A percentile compares a stretch with the other conserved stretches of the same genome.
phyloP scores from a whole-genome alignment of 2,329 filamentous ascomycete species.

The Alternaria postmessia region DNA sequence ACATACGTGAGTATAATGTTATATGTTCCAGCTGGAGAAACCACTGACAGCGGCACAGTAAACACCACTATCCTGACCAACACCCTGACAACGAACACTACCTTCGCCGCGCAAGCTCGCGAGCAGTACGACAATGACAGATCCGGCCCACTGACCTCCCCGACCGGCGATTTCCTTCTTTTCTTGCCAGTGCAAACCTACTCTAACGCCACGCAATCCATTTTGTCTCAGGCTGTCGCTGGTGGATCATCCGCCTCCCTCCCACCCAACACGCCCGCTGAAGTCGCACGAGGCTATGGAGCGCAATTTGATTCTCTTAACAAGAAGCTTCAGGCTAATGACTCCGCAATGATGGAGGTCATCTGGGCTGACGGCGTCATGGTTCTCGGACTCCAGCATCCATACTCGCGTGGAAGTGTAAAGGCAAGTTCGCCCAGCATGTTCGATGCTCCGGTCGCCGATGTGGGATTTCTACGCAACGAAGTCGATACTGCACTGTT shows the following conservation, averaged over 20 bases:
- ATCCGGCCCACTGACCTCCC: slow-evolving; percentile 24
- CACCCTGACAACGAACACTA: slow-evolving; percentile 23
- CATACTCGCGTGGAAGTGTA: slow-evolving; percentile 36
- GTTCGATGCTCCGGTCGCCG: slow-evolving; percentile 36
- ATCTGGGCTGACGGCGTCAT: slow-evolving; percentile 31
- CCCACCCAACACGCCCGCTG: slow-evolving; percentile 19
- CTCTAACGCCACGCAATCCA: slow-evolving; percentile 23
- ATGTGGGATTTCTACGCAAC: slow-evolving; percentile 35
- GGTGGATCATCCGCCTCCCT: slow-evolving; percentile 26
- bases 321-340: slow-evolving; percentile 24
- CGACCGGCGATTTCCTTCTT: slow-evolving; percentile 33
- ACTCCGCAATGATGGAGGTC: slow-evolving; percentile 31
- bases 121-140: slow-evolving; percentile 22
- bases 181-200: slow-evolving; percentile 32
- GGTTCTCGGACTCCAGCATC: slow-evolving; percentile 31
- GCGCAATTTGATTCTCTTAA: slow-evolving; percentile 26
- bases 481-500: slow-evolving; percentile 31
- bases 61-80: slow-evolving; percentile 22
- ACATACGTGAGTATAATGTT: slow-evolving; percentile 7
- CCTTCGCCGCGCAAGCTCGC: slow-evolving; percentile 30
- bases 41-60: slow-evolving; percentile 5
- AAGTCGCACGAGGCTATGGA: slow-evolving; percentile 30
- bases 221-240: slow-evolving; percentile 25
- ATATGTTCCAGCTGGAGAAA: neutral
- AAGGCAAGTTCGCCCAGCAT: slow-evolving; percentile 29